Evolutionary conservation across 257 asterid species (phyloP), one percentile per base, ranked within the genome.

Genomic region (Rehmannia glutinosa): DNA sequence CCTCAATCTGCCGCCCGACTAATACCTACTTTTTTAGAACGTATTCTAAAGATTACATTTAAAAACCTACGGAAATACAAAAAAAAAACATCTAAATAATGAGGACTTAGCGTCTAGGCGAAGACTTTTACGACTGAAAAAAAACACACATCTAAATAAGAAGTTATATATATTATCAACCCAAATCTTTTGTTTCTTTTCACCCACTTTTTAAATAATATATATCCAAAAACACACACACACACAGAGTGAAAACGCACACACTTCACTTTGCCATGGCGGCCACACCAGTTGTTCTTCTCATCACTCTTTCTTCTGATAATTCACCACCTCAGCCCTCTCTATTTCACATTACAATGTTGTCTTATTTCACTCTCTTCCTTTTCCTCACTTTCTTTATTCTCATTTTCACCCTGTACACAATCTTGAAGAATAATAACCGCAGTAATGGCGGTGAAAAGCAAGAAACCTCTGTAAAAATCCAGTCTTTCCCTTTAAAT

Each of bases 321-420:
- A 56, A 68, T 46, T 68, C 80, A 46, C 58, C 76, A 10, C 81
- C 66, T 51, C 79, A 36, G 13, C 41, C 55, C 49, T 62, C 86
- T 9, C 2, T 47, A 46, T 55, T 62, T 19, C 73, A 21, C 81
- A 73, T 71, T 56, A 46, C 73, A 57, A 64, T 75, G 78, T 28
- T 73, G 30, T 57, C 82, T 9, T 30, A 63, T 30, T 59, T 80
- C 72, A 33, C 70, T 47, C 46, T 83, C 74, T 72, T 83, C 25
- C 43, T 83, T 20, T 36, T 77, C 39, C 80, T 77, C 43, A 74
- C 80, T 5, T 41, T 85, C 32, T 64, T 73, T n/a, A 13, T 86
- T 19, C 51, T 83, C 75, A 15, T 83, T 57, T 59, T 75, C 87
- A 75, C 85, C 16, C 70, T 83, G 3, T 82, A 68, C 81, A 50